Conservation (phyloP, 495 filamentous ascomycete genomes). For the Aspergillus affinis region DNA sequence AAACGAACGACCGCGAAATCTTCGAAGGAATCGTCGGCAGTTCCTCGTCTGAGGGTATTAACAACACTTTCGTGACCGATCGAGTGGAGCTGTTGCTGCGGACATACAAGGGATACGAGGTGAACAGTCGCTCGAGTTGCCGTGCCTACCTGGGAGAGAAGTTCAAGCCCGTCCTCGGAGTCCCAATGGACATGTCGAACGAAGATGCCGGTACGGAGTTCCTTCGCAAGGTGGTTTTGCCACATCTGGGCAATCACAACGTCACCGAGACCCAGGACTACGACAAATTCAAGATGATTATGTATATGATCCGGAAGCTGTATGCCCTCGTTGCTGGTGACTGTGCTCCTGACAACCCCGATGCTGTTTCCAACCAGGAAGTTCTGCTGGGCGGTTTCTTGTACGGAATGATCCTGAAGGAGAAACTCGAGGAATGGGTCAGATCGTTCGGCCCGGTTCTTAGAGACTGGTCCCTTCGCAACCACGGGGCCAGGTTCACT, state of each 20-base stretch:
- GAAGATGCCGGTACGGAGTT: slow-evolving; percentile 90
- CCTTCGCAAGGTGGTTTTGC: slow-evolving; percentile 81
- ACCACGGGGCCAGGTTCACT: slow-evolving; percentile 61
- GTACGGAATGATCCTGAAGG: slow-evolving; percentile 94
- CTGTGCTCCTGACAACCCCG: slow-evolving; percentile 89
- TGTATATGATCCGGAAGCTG: slow-evolving; percentile 95
- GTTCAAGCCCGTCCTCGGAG: slow-evolving; percentile 80
- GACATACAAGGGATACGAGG: slow-evolving; percentile 85
- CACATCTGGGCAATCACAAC: slow-evolving; percentile 80
- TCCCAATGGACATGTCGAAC: slow-evolving; percentile 76
- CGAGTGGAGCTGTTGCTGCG: slow-evolving; percentile 88
- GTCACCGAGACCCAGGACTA: slow-evolving; percentile 77
- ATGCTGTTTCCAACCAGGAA: slow-evolving; percentile 93
- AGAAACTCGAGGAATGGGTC: slow-evolving; percentile 86
- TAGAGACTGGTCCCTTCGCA: slow-evolving; percentile 70
- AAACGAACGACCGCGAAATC: slow-evolving; percentile 95
- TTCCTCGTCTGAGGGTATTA: slow-evolving; percentile 67
- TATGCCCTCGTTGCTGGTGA: slow-evolving; percentile 91
- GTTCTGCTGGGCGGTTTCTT: slow-evolving; percentile 88
- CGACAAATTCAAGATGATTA: slow-evolving; percentile 91
- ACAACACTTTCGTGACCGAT: slow-evolving; percentile 92
- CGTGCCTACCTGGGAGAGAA: slow-evolving; percentile 82
- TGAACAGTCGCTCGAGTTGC: slow-evolving; percentile 76
- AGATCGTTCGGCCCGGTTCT: slow-evolving; percentile 58
- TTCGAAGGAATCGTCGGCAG: slow-evolving; percentile 84